Conservation (phyloP, 306 rosid species). For the peach (Prunus persica) region Prunus_persica_NCBIv2 NC_034014.1:11338001-11338500, state of each 20-base stretch:
- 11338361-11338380: background rate
- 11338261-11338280: background rate
- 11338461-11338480: constrained; percentile 22
- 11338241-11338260: background rate
- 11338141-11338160: background rate
- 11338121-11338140: background rate
- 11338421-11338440: background rate
- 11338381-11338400: background rate
- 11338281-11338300: background rate
- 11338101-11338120: background rate
- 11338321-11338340: background rate
- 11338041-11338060: background rate
- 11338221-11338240: background rate
- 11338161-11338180: background rate
- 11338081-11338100: background rate
- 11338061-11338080: background rate
- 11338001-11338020: background rate
- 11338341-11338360: background rate
- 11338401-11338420: background rate
- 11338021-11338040: background rate
- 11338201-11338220: background rate
- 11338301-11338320: background rate
- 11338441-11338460: background rate
- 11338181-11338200: background rate
- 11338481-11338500: constrained; percentile 62